Evolutionary conservation across 2,329 filamentous ascomycete genomes (phyloP).

Genomic region (Eutypella sp.): DNA sequence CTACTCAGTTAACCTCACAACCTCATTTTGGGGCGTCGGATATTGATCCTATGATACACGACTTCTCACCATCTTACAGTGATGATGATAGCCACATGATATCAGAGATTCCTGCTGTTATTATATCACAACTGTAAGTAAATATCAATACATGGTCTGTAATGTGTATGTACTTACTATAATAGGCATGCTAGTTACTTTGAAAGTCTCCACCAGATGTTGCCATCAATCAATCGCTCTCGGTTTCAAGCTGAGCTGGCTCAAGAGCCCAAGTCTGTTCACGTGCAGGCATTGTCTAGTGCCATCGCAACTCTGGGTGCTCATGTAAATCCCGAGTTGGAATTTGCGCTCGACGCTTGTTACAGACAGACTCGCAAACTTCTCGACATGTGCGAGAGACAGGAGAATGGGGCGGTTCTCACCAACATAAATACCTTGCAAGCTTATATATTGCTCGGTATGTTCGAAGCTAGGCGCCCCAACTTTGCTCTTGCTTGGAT

Average conservation of each 20-base stretch:
- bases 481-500: slow-evolving; percentile 6
- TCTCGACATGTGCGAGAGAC: slow-evolving; percentile 2
- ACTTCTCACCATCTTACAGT: too few relatives aligned
- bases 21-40: too few relatives aligned
- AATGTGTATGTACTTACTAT: too few relatives aligned
- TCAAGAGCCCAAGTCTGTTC: neutral
- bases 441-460: slow-evolving; percentile 2
- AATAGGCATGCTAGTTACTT: slow-evolving; percentile 7
- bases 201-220: slow-evolving; percentile 3
- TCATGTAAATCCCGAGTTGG: neutral
- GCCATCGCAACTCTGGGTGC: slow-evolving; percentile 2
- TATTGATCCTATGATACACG: too few relatives aligned
- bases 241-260: slow-evolving; percentile 2
- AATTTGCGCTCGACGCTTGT: neutral
- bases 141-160: too few relatives aligned
- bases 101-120: too few relatives aligned
- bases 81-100: too few relatives aligned
- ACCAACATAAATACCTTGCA: slow-evolving; percentile 3
- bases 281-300: slow-evolving; percentile 1
- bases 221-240: slow-evolving; percentile 2
- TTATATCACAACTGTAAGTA: too few relatives aligned
- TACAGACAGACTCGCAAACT: slow-evolving; percentile 4
- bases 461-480: slow-evolving; percentile 2
- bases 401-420: slow-evolving; percentile 1
- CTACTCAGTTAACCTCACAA: too few relatives aligned